Evolutionary conservation across 1,139 yeast genomes (phyloP), one percentile per base, ranked within the genome.

Genomic region (Zygosaccharomyces pseudobailii): DNA sequence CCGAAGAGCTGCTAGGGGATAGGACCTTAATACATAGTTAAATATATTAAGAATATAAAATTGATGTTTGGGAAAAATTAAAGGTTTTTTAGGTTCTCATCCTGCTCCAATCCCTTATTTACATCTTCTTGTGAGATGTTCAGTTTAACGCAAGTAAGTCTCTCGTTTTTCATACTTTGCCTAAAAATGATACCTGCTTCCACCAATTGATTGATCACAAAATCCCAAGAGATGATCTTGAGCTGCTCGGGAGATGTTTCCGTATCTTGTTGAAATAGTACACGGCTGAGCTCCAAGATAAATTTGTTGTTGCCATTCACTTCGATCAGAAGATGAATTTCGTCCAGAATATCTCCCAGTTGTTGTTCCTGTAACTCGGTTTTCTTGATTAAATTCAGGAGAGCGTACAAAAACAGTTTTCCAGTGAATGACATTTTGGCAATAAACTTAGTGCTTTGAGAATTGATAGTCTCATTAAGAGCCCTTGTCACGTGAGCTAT

Each of bases 321-420:
- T 24, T 70, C 67, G 5, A 75, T 67, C 10, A 77, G 57, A 23
- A 76, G 74, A 49, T 76, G 79, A 62, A 87, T 75, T 60, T 90
- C 97, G 59, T 87, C 95, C 32, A 87, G 72, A 1, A 89, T 73
- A 53, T 86, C 95, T 22, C 92, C 92, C 43, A 89, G 62, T 0
- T 81, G 63, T 53, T 82, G 82, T 55, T 87, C 96, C 1, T 84
- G 84, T 9, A 79, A 59, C 0, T 94, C 92, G 0, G 84, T 74
- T 42, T 94, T 76, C 45, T 85, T 78, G 51, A 78, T 76, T 45
- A 89, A 70, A 27, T 83, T 71, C 28, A 90, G 61, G 3, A 88
- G 65, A 0, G 90, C 87, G 46, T 80, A 79, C 21, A 92, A 66
- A 10, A 90, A 72, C 43, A 92, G 70, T 64, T 89, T 90, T 5